Percentiles rank a stretch among this genome's conserved stretches.
These are phyloP conservation scores for Ambrosia trifida DNA, from an alignment of 129 eudicot genomes.

Conservation along the genomic window DNA sequence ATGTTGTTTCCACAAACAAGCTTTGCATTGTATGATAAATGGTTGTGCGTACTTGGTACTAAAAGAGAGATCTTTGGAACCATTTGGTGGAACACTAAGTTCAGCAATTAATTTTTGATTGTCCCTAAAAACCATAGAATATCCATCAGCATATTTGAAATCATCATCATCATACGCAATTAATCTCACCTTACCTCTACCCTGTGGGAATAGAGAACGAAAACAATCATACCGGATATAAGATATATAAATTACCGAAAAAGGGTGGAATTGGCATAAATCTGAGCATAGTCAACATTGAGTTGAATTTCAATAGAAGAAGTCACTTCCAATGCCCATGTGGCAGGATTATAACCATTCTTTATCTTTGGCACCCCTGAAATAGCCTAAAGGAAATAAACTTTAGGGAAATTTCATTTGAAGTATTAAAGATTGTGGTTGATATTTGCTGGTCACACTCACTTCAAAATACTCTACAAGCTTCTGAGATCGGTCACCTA, in stretches of 20 bases:
- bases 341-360: conserved; percentile 54
- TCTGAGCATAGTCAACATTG: conserved; percentile 38
- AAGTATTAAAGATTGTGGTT: background rate
- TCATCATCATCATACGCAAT: too few relatives aligned
- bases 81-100: conserved; percentile 33
- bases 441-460: background rate
- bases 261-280: conserved; percentile 39
- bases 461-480: conserved; percentile 43
- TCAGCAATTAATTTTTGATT: conserved; percentile 36
- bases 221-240: background rate
- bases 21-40: conserved; percentile 41
- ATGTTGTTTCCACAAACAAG: conserved; percentile 56
- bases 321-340: conserved; percentile 49
- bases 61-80: conserved; percentile 39
- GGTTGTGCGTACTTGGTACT: conserved; percentile 36
- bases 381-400: conserved; percentile 35
- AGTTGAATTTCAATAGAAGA: conserved; percentile 31
- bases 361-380: conserved; percentile 45
- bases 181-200: too few relatives aligned
- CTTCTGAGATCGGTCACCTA: conserved; percentile 40
- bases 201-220: background rate
- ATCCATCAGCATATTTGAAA: background rate
- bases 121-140: conserved; percentile 24
- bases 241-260: conserved; percentile 28
- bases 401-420: background rate